Conservation (phyloP, 192 early-diverging fungal genomes). For the Podila minutissima region DNA sequence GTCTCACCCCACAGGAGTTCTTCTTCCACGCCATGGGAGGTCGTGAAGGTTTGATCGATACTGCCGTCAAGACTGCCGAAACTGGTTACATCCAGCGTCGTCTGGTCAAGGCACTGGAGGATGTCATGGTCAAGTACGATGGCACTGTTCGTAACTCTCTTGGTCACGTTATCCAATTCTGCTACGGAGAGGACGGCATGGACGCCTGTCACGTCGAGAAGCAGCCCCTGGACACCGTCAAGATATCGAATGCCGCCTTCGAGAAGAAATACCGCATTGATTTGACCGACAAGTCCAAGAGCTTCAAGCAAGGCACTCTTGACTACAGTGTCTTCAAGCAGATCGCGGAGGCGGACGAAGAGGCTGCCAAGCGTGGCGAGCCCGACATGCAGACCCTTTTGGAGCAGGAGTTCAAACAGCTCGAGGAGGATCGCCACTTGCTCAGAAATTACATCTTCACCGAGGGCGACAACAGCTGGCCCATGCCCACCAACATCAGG, state of each 20-base stretch:
- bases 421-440: conserved; percentile 78
- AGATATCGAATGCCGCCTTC: conserved; percentile 74
- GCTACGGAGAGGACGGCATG: conserved; percentile 99
- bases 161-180: conserved; percentile 95
- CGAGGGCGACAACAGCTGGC: conserved; percentile 78
- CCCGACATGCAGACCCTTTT: conserved; percentile 56
- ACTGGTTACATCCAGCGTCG: conserved; percentile 99
- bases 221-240: conserved; percentile 80
- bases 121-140: conserved; percentile 98
- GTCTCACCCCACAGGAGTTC: conserved; percentile 97
- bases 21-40: conserved; percentile 99
- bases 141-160: conserved; percentile 96
- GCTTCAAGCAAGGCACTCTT: conserved; percentile 75
- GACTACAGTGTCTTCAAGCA: conserved; percentile 79
- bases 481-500: conserved; percentile 90
- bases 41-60: conserved; percentile 99
- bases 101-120: conserved; percentile 97
- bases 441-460: conserved; percentile 86
- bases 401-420: conserved; percentile 84
- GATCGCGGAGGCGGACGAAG: conserved; percentile 76
- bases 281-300: conserved; percentile 69
- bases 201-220: conserved; percentile 90
- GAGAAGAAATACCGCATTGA: conserved; percentile 86
- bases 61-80: conserved; percentile 99
- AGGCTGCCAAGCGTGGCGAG: conserved; percentile 27